phyloP scores from a whole-genome alignment of 1,284 basidiomycete species.

The Leccinum pallidistipes region DNA sequence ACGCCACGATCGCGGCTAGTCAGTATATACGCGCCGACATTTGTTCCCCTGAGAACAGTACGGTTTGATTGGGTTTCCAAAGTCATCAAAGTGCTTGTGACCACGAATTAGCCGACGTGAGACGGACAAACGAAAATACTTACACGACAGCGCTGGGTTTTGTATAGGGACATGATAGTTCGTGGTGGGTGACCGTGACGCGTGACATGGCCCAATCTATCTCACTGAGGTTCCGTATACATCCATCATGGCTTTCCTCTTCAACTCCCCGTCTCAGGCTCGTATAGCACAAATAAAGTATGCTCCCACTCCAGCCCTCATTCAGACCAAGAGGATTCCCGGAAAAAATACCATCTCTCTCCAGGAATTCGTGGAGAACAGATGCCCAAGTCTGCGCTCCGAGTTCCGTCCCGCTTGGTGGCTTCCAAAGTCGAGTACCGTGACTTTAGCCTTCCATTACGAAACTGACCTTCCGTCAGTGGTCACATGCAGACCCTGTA shows the following conservation, averaged over 20 bases:
- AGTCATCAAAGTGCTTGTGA: conserved; percentile 45
- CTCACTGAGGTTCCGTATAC: too few relatives aligned
- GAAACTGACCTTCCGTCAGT: conserved; percentile 36
- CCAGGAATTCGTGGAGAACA: conserved; percentile 52
- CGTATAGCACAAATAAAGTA: conserved; percentile 31
- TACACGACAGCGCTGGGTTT: conserved; percentile 50
- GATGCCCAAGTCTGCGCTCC: conserved; percentile 57
- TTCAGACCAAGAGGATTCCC: conserved; percentile 35
- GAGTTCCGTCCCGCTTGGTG: conserved; percentile 67
- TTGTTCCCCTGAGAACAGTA: conserved; percentile 46
- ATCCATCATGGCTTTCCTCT: conserved; percentile 38
- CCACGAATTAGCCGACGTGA: conserved; percentile 12
- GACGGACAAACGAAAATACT: conserved; percentile 17
- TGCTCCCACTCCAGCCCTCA: conserved; percentile 41
- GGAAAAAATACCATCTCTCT: conserved; percentile 39
- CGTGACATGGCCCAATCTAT: conserved; percentile 17
- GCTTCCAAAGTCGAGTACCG: conserved; percentile 54
- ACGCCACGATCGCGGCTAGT: conserved; percentile 7
- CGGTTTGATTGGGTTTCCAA: conserved; percentile 41
- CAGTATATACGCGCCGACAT: conserved; percentile 43
- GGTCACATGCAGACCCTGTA: conserved; percentile 77
- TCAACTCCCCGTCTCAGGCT: conserved; percentile 24
- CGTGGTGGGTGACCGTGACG: conserved; percentile 27
- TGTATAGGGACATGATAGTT: conserved; percentile 37
- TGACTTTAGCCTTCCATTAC: conserved; percentile 1